Evolutionary conservation across 2,329 filamentous ascomycete species (phyloP), one percentile per base, ranked within the genome.

Genomic region (Helicocarpus griseus): DNA sequence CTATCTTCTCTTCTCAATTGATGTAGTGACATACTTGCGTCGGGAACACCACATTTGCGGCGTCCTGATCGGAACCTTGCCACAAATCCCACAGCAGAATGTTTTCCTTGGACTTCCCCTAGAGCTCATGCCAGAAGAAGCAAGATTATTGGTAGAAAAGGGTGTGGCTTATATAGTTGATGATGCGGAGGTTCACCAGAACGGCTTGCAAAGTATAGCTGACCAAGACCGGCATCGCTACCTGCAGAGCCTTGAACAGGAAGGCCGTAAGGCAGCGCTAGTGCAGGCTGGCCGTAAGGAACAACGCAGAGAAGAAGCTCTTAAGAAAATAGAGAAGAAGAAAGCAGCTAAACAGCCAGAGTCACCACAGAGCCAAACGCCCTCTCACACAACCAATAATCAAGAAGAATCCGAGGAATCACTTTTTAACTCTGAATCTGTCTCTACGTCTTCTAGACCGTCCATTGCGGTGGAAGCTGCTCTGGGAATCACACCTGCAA

Each of bases 51-150:
- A 88, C 66, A 89, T 95, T 61, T 90, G 86, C 63, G 89, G 89
- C 56, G 85, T 93, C 29, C 77, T 95, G 51, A 83, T 87, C 54
- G 93, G 93, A 52, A 90, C 87, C 6, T 82, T 95, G 28, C 91
- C 93, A 1, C 90, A 97, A 69, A 85, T 89, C 52, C 89, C 90
- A 5, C 91, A 94, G 60, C 93, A 98, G 70, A 97, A 95, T 71
- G 80, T 95, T 53, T 97, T 97, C 65, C 79, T 91, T 53, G 88
- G 90, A 43, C 73, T 97, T 47, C 93, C 93, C 2, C 73, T 97
- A 24, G 86, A 96, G 73, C 76, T 98, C 41, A 87, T 93, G 74
- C 85, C 88, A 1, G 93, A 97, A 71, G 93, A 98, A 73, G 90
- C 85, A 3, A 79, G 83, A 57, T 72, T 93, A 50, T 77, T 98